Evolutionary conservation across 75 land plant species (phyloP), one percentile per base, ranked within the genome.

Genomic region (Pseudotsuga menziesii): DNA sequence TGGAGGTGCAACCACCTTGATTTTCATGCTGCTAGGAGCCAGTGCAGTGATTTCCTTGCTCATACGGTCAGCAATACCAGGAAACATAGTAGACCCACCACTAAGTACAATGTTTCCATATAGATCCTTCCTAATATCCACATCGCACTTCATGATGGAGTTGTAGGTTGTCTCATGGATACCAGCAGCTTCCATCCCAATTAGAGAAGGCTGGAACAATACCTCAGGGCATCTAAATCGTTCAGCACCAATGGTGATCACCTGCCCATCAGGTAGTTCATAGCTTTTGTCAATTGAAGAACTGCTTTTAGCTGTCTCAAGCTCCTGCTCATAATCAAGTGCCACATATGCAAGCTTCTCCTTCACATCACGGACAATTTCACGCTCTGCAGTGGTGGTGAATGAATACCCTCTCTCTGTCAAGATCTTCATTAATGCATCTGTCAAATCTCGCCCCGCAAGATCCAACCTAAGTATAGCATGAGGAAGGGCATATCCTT

Each of bases 11-110:
- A 88, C 88, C 48, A 88, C 89, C 88, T 88, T 88, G 32, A 88
- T 83, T 80, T 88, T 88, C 89, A 88, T 85, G 80, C 89, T 88
- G 77, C 85, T 85, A 4, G 89, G 89, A 57, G 88, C 90, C 23
- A 88, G 86, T 1, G 90, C 90, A 32, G 90, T 86, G 52, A 89
- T 83, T 58, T 89, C 90, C 79, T 89, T 89, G 89, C 86, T 89
- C 90, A 89, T 89, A 12, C 90, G 77, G 61, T 89, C 90, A 16
- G 86, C 90, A 83, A 89, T 89, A 8, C 90, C 90, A 64, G 88
- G 88, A 81, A 89, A 89, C 90, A 89, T 89, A 75, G 90, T 89
- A 7, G 88, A 80, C 26, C 88, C 88, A 23, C 88, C 88, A 86
- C 88, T 85, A 44, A 86, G 80, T 7, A 86, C 88, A 78, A 86